phyloP scores from a whole-genome alignment of 2,329 filamentous ascomycete species.

The Hortaea werneckii region DNA sequence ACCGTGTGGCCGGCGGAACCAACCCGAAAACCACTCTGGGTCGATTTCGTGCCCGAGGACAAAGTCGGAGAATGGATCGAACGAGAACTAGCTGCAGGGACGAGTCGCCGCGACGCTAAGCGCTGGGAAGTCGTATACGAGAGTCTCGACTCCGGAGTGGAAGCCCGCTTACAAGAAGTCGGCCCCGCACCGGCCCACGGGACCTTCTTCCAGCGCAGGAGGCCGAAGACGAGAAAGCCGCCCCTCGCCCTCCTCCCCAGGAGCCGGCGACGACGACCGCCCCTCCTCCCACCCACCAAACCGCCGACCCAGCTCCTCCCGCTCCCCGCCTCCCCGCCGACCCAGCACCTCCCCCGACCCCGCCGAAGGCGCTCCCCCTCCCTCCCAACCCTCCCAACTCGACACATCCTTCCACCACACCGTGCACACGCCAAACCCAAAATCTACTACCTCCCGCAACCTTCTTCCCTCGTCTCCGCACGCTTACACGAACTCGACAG shows the following conservation, averaged over 20 bases:
- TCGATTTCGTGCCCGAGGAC: slow-evolving; percentile 78
- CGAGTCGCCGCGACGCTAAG: slow-evolving; percentile 33
- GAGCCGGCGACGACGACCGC: slow-evolving; percentile 15
- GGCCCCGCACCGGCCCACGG: not conserved
- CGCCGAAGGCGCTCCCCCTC: slow-evolving; percentile 16
- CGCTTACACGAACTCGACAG: slow-evolving; percentile 52
- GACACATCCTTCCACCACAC: slow-evolving; percentile 53
- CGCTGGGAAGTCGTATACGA: slow-evolving; percentile 66
- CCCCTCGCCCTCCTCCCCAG: slow-evolving; percentile 13
- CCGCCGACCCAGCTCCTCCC: slow-evolving; percentile 6
- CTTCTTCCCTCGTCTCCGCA: slow-evolving; percentile 51
- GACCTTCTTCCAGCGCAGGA: not conserved
- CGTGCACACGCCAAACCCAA: slow-evolving; percentile 48
- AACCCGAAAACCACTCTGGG: slow-evolving; percentile 72
- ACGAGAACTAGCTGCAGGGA: slow-evolving; percentile 47
- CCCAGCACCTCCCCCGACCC: slow-evolving; percentile 14
- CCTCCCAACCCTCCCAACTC: slow-evolving; percentile 27
- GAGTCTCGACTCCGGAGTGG: slow-evolving; percentile 37
- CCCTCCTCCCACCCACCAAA: slow-evolving; percentile 3
- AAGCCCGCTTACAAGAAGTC: not conserved
- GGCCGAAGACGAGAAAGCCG: not conserved
- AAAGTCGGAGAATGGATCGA: slow-evolving; percentile 64
- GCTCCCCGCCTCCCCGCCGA: not conserved
- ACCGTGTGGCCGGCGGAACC: slow-evolving; percentile 80
- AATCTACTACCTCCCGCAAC: slow-evolving; percentile 56